phyloP scores from a whole-genome alignment of 139 green algal species.

The Yamagishiella unicocca region DNA sequence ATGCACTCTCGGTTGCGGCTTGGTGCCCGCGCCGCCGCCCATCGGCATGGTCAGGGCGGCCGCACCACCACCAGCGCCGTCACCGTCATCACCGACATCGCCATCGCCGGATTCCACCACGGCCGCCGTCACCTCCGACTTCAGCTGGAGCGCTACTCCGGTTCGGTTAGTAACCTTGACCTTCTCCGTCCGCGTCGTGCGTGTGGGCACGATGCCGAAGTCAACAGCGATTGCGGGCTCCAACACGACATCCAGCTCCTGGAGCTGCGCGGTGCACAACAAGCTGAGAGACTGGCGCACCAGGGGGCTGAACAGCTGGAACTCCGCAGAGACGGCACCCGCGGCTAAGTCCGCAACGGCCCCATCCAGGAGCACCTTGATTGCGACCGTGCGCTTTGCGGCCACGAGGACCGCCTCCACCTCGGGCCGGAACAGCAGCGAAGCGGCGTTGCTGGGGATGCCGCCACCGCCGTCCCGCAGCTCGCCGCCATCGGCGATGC shows the following conservation, averaged over 20 bases:
- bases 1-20: background rate
- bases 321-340: background rate
- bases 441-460: background rate
- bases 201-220: slow-evolving; percentile 16
- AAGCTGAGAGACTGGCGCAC: background rate
- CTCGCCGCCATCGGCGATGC: background rate
- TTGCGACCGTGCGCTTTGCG: background rate
- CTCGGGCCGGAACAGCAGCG: background rate
- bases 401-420: background rate
- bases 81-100: background rate
- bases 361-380: background rate
- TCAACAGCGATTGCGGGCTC: background rate
- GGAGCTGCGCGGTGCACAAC: background rate
- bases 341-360: background rate
- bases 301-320: slow-evolving; percentile 13
- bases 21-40: no score
- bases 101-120: background rate
- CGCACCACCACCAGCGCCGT: no score
- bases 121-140: background rate
- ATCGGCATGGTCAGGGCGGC: no score
- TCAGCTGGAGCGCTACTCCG: slow-evolving; percentile 43
- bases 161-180: slow-evolving; percentile 32
- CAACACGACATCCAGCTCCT: slow-evolving; percentile 40
- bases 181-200: background rate
- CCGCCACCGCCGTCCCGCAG: background rate